A percentile compares a stretch with the other conserved stretches of the same genome.
These are phyloP conservation scores for Scorias spongiosa DNA, from an alignment of 2,329 filamentous ascomycete species.

Conservation along the genomic window DNA sequence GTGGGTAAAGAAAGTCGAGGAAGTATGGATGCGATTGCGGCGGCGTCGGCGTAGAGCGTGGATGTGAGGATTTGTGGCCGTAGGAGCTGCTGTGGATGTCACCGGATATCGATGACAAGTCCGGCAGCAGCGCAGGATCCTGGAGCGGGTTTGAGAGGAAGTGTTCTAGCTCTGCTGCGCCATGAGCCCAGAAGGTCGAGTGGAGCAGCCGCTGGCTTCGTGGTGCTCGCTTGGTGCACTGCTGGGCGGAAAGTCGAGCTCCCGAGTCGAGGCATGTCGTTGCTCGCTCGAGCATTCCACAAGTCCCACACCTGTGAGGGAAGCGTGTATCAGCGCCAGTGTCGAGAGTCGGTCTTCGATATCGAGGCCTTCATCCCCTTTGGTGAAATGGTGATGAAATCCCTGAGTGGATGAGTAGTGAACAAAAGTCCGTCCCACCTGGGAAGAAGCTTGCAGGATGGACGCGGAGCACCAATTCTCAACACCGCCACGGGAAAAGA, in stretches of 20 bases:
- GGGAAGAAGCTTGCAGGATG: too few species aligned
- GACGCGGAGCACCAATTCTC: too few species aligned
- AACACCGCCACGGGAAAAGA: background rate
- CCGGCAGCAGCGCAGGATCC: slow-evolving; percentile 1
- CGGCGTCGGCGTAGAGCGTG: background rate
- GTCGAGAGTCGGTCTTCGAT: background rate
- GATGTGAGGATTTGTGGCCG: background rate
- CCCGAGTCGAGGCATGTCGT: slow-evolving; percentile 43
- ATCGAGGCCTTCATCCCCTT: background rate
- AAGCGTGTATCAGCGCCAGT: background rate
- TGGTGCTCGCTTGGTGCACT: slow-evolving; percentile 21
- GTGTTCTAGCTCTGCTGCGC: slow-evolving; percentile 30
- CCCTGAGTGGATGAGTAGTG: too few species aligned
- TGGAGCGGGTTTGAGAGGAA: too few species aligned
- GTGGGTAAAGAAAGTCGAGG: slow-evolving; percentile 35
- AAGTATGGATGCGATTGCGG: slow-evolving; percentile 10
- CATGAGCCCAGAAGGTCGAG: slow-evolving; percentile 41
- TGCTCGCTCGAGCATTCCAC: slow-evolving; percentile 45
- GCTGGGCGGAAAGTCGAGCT: slow-evolving; percentile 35
- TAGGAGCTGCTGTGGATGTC: background rate
- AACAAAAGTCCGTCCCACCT: too few species aligned
- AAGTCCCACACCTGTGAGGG: background rate
- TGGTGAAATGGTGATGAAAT: background rate
- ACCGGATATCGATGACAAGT: slow-evolving; percentile 5
- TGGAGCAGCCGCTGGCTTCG: slow-evolving; percentile 36